These are phyloP conservation scores for Monosporascus sp. DNA, from an alignment of 2,329 filamentous ascomycete genomes.

Conservation along the genomic window DNA sequence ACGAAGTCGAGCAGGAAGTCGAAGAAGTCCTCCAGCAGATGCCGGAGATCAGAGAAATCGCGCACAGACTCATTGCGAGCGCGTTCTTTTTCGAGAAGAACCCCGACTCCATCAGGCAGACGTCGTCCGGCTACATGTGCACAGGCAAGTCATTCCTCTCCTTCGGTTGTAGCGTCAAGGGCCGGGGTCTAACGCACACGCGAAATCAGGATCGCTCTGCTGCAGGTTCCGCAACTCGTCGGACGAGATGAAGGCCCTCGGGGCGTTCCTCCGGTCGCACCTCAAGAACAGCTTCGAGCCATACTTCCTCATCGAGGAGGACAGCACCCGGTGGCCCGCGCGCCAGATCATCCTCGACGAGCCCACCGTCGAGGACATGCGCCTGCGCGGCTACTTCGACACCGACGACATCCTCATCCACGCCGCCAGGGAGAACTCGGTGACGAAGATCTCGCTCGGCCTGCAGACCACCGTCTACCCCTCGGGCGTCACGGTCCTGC, in stretches of 20 bases:
- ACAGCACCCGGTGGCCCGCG: constrained; percentile 12
- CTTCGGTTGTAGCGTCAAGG: not conserved
- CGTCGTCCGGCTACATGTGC: constrained; percentile 21
- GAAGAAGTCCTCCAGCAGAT: constrained; percentile 19
- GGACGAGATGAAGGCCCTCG: constrained; percentile 23
- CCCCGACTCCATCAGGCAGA: constrained; percentile 20
- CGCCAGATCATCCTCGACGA: constrained; percentile 21
- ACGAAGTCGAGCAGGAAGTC: constrained; percentile 19
- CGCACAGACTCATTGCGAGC: constrained; percentile 27
- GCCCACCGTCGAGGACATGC: constrained; percentile 25
- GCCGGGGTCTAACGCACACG: not conserved
- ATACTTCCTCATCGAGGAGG: constrained; percentile 25
- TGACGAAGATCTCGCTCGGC: constrained; percentile 22
- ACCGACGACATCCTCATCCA: constrained; percentile 20
- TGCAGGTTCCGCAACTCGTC: constrained; percentile 24
- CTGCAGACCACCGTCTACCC: constrained; percentile 17
- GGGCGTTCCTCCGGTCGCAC: constrained; percentile 25
- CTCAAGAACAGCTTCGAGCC: constrained; percentile 27
- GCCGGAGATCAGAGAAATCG: constrained; percentile 22
- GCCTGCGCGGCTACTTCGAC: constrained; percentile 24
- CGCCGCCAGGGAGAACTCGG: constrained; percentile 16
- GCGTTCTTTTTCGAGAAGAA: constrained; percentile 30
- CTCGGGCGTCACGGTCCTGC: constrained; percentile 20
- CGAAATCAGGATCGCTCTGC: constrained; percentile 21
- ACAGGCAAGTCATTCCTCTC: constrained; percentile 17